These are phyloP conservation scores for Kwoniella sp. DNA, from an alignment of 768 basidiomycete genomes.

Conservation along the genomic window DNA sequence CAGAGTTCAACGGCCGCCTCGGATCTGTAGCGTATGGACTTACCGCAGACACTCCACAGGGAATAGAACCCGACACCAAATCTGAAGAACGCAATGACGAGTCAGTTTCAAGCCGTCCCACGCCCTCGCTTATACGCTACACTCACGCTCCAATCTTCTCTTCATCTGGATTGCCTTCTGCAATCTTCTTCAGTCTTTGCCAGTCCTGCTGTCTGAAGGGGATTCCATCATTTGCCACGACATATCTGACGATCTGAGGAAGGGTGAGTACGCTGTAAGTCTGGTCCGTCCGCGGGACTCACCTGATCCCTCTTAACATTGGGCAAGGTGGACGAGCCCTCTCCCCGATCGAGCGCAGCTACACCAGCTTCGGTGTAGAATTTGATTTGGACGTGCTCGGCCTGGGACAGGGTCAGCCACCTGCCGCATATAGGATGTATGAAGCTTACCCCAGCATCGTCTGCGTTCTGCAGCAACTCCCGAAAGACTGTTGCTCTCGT, in stretches of 20 bases:
- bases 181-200: conserved; percentile 87
- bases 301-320: conserved; percentile 61
- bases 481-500: conserved; percentile 57
- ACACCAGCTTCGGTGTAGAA: conserved; percentile 41
- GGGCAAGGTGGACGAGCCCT: conserved; percentile 52
- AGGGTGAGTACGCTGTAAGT: background rate
- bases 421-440: background rate
- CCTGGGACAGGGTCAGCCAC: conserved; percentile 13
- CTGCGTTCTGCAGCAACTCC: conserved; percentile 92
- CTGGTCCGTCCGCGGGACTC: conserved; percentile 56
- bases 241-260: conserved; percentile 67
- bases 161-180: conserved; percentile 90
- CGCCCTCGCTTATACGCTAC: background rate
- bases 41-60: conserved; percentile 42
- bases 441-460: conserved; percentile 63
- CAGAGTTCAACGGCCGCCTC: background rate
- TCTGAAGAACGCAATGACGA: conserved; percentile 55
- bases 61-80: conserved; percentile 47
- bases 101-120: no score
- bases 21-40: background rate
- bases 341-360: conserved; percentile 26
- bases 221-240: conserved; percentile 82
- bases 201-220: conserved; percentile 81
- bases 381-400: conserved; percentile 42
- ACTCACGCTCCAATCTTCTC: conserved; percentile 79